Base-by-base conservation (phyloP, 2,329 filamentous ascomycete species). In the Aspergillus sp. region DNA sequence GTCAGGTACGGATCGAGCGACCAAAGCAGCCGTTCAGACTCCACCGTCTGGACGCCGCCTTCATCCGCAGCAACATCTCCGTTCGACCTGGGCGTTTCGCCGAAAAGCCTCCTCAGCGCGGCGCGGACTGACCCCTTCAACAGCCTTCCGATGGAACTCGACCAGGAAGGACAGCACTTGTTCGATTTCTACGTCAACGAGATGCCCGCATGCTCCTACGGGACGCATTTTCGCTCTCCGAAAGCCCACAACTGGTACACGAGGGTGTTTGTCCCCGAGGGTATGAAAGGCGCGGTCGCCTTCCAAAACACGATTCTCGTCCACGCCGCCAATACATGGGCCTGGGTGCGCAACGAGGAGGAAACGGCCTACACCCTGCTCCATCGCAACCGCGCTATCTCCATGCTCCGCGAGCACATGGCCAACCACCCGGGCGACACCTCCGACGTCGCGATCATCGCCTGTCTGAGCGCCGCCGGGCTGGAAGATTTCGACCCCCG, bases 181-280 rank as follows among this genome's bases (percentile, higher is more conserved):
- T 73, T 74, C 47, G 70, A 74, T 53, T 73, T 73, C 36, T 75
- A 73, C 52, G 66, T 68, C n/a, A 69, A 69, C 34, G 64, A 70
- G 31, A 73, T 74, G 68, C 70, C 70, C 2, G 61, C 70, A 3
- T 70, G 66, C 55, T 73, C 70, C 3, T 74, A 74, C 45, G 72
- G 69, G 16, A 58, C 65, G n/a, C 66, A 71, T 52, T 65, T 65
- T 25, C 63, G 64, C 7, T 67, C 66, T 3, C 31, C 56, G 6
- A 65, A 67, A 23, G 68, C 71, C 7, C 69, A 73, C 46, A 71
- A 74, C 34, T 72, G 70, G 71, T 73, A 73, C 48, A 67, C 62
- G 2, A 53, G 61, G 2, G 69, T 73, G 7, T 74, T 74, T 57
- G 69, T 73, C 3, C 69, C 71, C 3, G 69, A 71, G 50, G 71